phyloP scores from a whole-genome alignment of 2,329 filamentous ascomycete species.

The Penicillium oxalicum region DNA sequence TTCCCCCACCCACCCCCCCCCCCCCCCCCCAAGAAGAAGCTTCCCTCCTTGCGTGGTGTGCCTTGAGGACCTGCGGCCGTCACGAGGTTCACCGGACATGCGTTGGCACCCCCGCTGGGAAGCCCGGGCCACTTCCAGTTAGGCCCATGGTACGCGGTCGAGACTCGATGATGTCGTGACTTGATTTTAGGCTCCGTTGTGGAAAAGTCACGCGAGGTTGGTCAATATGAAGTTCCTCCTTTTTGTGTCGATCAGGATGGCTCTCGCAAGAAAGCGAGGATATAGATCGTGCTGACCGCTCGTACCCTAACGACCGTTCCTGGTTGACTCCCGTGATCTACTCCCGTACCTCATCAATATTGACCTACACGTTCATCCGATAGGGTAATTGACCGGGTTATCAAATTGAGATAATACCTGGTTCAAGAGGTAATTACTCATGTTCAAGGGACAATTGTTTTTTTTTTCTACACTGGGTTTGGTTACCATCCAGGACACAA shows the following conservation, averaged over 20 bases:
- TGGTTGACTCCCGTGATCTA: background rate
- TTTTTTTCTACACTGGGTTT: too few relatives aligned
- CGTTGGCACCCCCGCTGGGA: constrained; percentile 9
- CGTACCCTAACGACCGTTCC: background rate
- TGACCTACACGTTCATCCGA: too few relatives aligned
- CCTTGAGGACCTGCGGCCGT: constrained; percentile 9
- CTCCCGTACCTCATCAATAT: too few relatives aligned
- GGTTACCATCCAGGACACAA: too few relatives aligned
- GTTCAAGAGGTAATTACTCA: too few relatives aligned
- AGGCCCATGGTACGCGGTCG: constrained; percentile 4
- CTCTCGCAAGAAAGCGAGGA: background rate
- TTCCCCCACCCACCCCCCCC: too few relatives aligned
- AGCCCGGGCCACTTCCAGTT: background rate
- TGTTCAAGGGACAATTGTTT: too few relatives aligned
- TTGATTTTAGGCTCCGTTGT: background rate
- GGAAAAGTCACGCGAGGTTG: too few relatives aligned
- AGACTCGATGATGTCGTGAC: constrained; percentile 11
- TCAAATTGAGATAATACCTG: too few relatives aligned
- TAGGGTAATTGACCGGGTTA: too few relatives aligned
- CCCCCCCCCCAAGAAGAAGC: background rate
- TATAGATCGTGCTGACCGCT: too few relatives aligned
- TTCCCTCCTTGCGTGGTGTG: background rate
- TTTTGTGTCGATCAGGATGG: background rate
- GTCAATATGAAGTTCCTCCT: too few relatives aligned
- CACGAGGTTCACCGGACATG: constrained; percentile 7